These are phyloP conservation scores for Silene coronaria DNA, from an alignment of 179 eudicot genomes.

Conservation along the genomic window DNA sequence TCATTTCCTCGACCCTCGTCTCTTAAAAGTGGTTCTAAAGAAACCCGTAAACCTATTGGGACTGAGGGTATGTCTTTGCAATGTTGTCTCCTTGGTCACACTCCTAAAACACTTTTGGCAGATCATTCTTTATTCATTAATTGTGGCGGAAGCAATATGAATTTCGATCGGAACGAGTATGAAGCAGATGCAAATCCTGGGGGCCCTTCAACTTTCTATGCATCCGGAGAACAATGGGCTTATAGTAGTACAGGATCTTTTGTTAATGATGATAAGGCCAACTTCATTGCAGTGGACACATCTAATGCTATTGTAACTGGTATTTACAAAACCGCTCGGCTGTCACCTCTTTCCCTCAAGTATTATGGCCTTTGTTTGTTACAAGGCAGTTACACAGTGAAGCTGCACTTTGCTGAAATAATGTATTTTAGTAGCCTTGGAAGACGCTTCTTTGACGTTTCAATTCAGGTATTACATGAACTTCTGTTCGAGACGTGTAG, in stretches of 20 bases:
- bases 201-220: conserved; percentile 51
- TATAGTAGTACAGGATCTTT: conserved; percentile 69
- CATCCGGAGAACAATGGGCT: conserved; percentile 57
- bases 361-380: conserved; percentile 72
- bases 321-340: conserved; percentile 64
- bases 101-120: conserved; percentile 22
- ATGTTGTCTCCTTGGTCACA: background rate
- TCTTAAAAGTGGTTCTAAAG: too few species aligned
- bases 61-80: background rate
- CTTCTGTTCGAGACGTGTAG: too few species aligned
- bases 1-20: too few species aligned
- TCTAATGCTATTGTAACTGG: conserved; percentile 36
- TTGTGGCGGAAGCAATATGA: conserved; percentile 58
- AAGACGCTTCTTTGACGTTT: conserved; percentile 63
- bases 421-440: conserved; percentile 58
- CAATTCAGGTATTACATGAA: conserved; percentile 48
- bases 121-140: conserved; percentile 67
- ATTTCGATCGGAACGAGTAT: conserved; percentile 41
- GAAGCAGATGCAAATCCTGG: conserved; percentile 40
- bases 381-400: conserved; percentile 63
- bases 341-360: conserved; percentile 65
- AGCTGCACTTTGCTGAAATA: conserved; percentile 86
- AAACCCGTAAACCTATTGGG: background rate
- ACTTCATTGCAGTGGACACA: conserved; percentile 31
- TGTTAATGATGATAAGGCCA: conserved; percentile 25